phyloP scores from a whole-genome alignment of 2,329 filamentous ascomycete species.

The Ascochyta viciae-villosae region DNA sequence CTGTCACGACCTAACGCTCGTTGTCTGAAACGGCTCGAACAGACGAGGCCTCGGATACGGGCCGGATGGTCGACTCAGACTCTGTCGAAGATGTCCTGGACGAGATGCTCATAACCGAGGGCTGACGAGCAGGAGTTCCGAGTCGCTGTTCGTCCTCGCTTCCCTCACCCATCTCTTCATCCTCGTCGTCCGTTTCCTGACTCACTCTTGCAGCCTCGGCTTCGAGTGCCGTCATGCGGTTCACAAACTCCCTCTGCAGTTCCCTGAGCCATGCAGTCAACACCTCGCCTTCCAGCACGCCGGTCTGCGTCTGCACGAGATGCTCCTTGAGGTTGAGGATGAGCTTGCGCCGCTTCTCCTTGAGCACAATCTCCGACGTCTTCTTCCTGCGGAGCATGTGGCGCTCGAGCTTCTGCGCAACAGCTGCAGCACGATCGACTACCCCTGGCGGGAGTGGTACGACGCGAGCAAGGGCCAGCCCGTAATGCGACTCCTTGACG shows the following conservation, averaged over 20 bases:
- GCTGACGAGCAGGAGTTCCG: constrained; percentile 23
- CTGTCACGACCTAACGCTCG: constrained; percentile 12
- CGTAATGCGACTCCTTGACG: constrained; percentile 77
- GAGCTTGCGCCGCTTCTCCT: constrained; percentile 72
- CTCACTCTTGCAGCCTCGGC: constrained; percentile 40
- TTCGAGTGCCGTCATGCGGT: constrained; percentile 73
- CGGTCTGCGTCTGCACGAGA: constrained; percentile 70
- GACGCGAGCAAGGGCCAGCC: constrained; percentile 78
- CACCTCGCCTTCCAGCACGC: constrained; percentile 68
- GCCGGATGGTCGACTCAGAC: constrained; percentile 21
- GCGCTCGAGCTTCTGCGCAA: constrained; percentile 68
- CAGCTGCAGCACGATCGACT: constrained; percentile 70
- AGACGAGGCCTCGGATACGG: constrained; percentile 30
- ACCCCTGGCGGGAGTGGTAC: constrained; percentile 74
- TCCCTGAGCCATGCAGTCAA: constrained; percentile 69
- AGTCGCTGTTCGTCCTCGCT: constrained; percentile 19
- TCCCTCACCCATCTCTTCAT: constrained; percentile 23
- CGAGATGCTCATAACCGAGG: constrained; percentile 30
- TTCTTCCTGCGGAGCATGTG: constrained; percentile 66
- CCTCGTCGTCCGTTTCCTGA: constrained; percentile 22
- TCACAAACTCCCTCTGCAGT: constrained; percentile 77
- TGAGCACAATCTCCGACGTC: constrained; percentile 63
- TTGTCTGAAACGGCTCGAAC: constrained; percentile 38
- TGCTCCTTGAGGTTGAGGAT: constrained; percentile 76
- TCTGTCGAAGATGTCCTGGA: constrained; percentile 28